These are phyloP conservation scores for Populus euphratica DNA, from an alignment of 345 rosid genomes.

Conservation along the genomic window DNA sequence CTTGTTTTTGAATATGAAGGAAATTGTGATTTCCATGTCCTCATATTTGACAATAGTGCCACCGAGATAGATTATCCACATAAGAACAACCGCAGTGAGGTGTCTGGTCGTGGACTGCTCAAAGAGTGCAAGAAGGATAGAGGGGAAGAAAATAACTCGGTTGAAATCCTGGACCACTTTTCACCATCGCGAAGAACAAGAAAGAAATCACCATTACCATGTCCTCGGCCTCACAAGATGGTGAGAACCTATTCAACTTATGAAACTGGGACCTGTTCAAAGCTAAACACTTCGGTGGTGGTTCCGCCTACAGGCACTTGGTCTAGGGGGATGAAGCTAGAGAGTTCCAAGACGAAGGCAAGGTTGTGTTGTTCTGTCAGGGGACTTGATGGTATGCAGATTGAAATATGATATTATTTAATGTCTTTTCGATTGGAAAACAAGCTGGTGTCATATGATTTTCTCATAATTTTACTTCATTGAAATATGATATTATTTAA, in stretches of 20 bases:
- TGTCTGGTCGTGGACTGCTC: not conserved
- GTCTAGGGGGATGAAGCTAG: not conserved
- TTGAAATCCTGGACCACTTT: not conserved
- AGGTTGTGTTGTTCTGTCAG: not conserved
- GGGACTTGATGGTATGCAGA: not conserved
- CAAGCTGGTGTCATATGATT: not conserved
- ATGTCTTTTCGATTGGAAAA: no score
- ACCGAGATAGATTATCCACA: conserved; percentile 22
- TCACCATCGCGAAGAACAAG: not conserved
- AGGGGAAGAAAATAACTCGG: not conserved
- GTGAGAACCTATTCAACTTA: not conserved
- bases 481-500: not conserved
- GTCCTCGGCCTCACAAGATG: conserved; percentile 10
- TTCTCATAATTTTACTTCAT: not conserved
- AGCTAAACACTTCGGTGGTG: not conserved
- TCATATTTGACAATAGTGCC: conserved; percentile 20
- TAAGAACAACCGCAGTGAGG: no score
- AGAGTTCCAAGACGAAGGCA: not conserved
- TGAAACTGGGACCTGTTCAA: not conserved
- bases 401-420: not conserved
- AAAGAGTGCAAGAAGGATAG: not conserved
- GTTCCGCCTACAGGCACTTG: not conserved
- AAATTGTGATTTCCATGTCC: conserved; percentile 12
- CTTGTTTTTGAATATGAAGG: conserved; percentile 26
- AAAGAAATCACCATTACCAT: not conserved